phyloP scores from a whole-genome alignment of 2,329 filamentous ascomycete genomes.

The Cercospora nicotianae region DNA sequence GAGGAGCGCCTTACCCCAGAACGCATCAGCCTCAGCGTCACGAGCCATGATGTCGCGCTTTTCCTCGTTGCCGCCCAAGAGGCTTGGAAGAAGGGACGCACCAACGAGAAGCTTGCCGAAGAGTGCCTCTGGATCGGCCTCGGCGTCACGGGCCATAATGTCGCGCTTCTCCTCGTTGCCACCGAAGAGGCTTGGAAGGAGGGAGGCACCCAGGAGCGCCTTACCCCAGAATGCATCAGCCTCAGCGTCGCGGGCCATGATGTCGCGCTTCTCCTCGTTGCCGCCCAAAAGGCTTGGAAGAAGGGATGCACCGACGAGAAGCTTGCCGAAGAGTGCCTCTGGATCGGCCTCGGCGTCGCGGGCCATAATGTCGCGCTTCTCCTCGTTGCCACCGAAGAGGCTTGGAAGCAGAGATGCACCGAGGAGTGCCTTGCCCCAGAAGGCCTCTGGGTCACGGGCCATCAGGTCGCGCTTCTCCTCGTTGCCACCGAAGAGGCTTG shows the following conservation, averaged over 20 bases:
- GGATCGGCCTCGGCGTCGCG: neutral
- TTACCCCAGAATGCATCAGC: neutral
- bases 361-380: neutral
- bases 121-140: neutral
- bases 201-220: too few species aligned
- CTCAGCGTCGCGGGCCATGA: neutral
- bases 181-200: too few species aligned
- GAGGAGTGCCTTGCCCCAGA: neutral
- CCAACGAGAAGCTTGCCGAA: neutral
- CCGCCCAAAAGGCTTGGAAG: too few species aligned
- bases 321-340: neutral
- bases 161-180: neutral
- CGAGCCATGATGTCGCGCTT: too few species aligned
- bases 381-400: too few species aligned
- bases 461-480: neutral
- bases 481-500: neutral
- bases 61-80: too few species aligned
- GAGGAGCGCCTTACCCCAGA: neutral
- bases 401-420: too few species aligned
- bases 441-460: neutral
- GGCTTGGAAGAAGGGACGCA: too few species aligned
- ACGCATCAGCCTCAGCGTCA: neutral
- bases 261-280: neutral
- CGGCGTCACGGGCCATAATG: neutral
- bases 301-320: too few species aligned